A percentile compares a stretch with the other conserved stretches of the same genome.
Conservation (phyloP, 1,284 basidiomycete species). For the Ganoderma meredithae region DNA sequence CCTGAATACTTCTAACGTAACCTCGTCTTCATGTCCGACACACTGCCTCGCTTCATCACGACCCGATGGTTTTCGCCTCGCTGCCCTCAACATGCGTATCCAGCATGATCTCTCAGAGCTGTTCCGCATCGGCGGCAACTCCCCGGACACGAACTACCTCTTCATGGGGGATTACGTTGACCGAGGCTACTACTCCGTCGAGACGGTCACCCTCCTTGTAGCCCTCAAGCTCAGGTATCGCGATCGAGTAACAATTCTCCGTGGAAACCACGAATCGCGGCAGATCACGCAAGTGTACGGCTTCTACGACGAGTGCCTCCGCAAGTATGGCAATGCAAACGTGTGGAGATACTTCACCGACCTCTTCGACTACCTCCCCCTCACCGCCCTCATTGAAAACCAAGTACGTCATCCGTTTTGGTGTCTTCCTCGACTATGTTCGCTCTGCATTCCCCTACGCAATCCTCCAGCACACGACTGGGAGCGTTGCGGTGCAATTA, state of each 20-base stretch:
- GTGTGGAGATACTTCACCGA: slow-evolving; percentile 99
- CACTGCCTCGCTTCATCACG: slow-evolving; percentile 12
- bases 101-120: slow-evolving; percentile 99
- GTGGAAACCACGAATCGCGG: slow-evolving; percentile 98
- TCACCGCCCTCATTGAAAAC: slow-evolving; percentile 98
- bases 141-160: slow-evolving; percentile 99
- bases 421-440: slow-evolving; percentile 9
- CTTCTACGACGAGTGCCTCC: slow-evolving; percentile 99
- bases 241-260: slow-evolving; percentile 97
- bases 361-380: slow-evolving; percentile 96
- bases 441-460: slow-evolving; percentile 4
- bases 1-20: slow-evolving; percentile 32
- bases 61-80: slow-evolving; percentile 9
- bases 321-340: slow-evolving; percentile 99
- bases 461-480: slow-evolving; percentile 19
- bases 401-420: slow-evolving; percentile 72
- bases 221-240: slow-evolving; percentile 98
- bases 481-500: neutral
- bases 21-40: slow-evolving; percentile 22
- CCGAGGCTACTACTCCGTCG: slow-evolving; percentile 99
- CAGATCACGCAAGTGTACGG: slow-evolving; percentile 99
- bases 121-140: slow-evolving; percentile 99
- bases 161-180: slow-evolving; percentile 99
- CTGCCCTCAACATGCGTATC: slow-evolving; percentile 10
- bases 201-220: slow-evolving; percentile 98